Conservation (phyloP, 805 yeast species). For the Scheffersomyces ergatensis region DNA sequence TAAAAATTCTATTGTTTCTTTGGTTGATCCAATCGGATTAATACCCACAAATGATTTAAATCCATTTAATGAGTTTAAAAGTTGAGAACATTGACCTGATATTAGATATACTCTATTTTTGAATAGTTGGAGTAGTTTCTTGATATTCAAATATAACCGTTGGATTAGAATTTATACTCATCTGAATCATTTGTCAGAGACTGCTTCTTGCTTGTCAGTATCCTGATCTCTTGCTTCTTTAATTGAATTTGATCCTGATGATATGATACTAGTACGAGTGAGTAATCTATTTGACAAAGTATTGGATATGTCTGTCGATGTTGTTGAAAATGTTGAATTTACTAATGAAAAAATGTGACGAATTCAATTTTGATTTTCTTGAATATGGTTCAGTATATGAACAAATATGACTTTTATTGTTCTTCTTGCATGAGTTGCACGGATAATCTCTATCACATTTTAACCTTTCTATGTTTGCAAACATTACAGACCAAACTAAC, state of each 20-base stretch:
- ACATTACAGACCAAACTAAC: slow-evolving; percentile 6
- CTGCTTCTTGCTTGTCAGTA: no score
- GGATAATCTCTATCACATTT: slow-evolving; percentile 6
- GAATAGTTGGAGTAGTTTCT: no score
- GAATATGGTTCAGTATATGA: slow-evolving; percentile 1
- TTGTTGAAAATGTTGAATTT: no score
- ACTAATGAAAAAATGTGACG: not conserved
- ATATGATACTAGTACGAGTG: no score
- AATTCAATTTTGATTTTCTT: not conserved
- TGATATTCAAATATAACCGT: slow-evolving; percentile 3
- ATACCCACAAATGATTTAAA: slow-evolving; percentile 13
- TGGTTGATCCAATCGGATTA: slow-evolving; percentile 18
- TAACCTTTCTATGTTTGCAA: slow-evolving; percentile 4
- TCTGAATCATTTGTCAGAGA: not conserved
- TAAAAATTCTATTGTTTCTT: slow-evolving; percentile 38
- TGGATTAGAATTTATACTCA: slow-evolving; percentile 3
- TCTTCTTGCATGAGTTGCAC: slow-evolving; percentile 2
- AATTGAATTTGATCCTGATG: no score
- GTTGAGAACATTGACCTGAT: not conserved
- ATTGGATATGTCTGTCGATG: no score
- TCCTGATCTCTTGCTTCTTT: no score
- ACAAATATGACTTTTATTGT: slow-evolving; percentile 1
- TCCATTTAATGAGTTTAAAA: not conserved
- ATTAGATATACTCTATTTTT: not conserved
- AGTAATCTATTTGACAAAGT: no score